Conservation (phyloP, 129 eudicot genomes). For the Ambrosia artemisiifolia region DNA sequence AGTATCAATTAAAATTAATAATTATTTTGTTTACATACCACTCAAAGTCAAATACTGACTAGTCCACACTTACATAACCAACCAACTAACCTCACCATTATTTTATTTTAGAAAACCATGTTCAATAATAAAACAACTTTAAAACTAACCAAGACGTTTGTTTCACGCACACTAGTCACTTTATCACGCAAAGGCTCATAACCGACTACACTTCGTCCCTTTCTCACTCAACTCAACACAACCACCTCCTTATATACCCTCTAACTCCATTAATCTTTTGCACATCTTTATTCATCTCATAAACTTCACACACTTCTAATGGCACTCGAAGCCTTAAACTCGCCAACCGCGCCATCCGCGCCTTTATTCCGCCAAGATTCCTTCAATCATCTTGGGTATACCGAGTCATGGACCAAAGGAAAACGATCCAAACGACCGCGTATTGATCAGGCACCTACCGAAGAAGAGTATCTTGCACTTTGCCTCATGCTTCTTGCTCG, state of each 20-base stretch:
- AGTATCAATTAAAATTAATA: background rate
- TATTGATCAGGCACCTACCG: conserved; percentile 18
- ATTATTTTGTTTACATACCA: background rate
- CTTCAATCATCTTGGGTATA: conserved; percentile 3
- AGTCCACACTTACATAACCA: background rate
- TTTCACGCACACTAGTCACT: conserved; percentile 25
- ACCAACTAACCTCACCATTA: background rate
- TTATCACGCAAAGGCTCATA: conserved; percentile 30
- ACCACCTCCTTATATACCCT: background rate
- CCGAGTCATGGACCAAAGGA: conserved; percentile 27
- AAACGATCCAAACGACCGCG: conserved; percentile 41
- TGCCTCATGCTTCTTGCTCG: conserved; percentile 48
- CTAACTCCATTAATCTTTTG: background rate
- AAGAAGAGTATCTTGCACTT: conserved; percentile 45
- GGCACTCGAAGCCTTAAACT: conserved; percentile 30
- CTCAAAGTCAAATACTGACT: conserved; percentile 6
- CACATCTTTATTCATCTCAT: background rate
- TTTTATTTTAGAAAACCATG: background rate
- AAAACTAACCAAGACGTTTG: conserved; percentile 11
- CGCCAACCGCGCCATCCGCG: conserved; percentile 11
- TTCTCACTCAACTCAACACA: conserved; percentile 28
- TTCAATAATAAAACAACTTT: background rate
- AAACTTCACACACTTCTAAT: background rate
- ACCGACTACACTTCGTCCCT: conserved; percentile 31
- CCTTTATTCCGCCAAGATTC: conserved; percentile 24